Evolutionary conservation across 352 stramenopile genomes (phyloP).

Genomic region (Phytophthora foliorum): DNA sequence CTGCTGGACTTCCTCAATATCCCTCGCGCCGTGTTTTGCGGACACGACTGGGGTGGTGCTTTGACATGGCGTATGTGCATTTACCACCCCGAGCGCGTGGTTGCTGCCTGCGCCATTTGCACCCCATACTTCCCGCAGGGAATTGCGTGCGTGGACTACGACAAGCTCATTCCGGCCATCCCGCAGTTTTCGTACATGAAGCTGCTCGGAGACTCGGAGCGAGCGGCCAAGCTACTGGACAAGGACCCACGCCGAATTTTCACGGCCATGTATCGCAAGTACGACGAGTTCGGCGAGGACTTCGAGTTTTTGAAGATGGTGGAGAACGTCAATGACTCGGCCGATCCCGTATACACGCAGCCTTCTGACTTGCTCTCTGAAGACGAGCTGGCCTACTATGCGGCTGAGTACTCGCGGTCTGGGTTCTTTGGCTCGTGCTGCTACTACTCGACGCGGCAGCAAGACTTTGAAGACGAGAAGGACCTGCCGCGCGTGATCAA

Average conservation of each 20-base stretch:
- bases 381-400: conserved; percentile 66
- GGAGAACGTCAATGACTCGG: conserved; percentile 38
- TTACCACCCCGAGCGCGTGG: conserved; percentile 63
- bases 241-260: conserved; percentile 56
- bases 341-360: conserved; percentile 45
- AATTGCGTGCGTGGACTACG: conserved; percentile 49
- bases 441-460: conserved; percentile 60
- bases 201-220: conserved; percentile 51
- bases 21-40: conserved; percentile 70
- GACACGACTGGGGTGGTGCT: conserved; percentile 72
- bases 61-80: conserved; percentile 67
- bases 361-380: conserved; percentile 53
- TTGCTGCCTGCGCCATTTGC: conserved; percentile 61
- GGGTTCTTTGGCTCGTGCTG: conserved; percentile 67
- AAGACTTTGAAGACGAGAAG: conserved; percentile 65
- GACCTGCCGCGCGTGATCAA: conserved; percentile 44
- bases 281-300: conserved; percentile 41
- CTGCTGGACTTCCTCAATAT: conserved; percentile 69
- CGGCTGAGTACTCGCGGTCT: conserved; percentile 48
- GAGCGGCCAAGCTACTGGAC: conserved; percentile 48
- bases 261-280: conserved; percentile 56
- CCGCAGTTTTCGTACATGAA: conserved; percentile 76
- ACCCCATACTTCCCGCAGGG: conserved; percentile 66
- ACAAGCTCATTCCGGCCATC: conserved; percentile 49
- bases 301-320: conserved; percentile 46